phyloP scores from a whole-genome alignment of 345 rosid genomes.

The Isatis tinctoria region DNA sequence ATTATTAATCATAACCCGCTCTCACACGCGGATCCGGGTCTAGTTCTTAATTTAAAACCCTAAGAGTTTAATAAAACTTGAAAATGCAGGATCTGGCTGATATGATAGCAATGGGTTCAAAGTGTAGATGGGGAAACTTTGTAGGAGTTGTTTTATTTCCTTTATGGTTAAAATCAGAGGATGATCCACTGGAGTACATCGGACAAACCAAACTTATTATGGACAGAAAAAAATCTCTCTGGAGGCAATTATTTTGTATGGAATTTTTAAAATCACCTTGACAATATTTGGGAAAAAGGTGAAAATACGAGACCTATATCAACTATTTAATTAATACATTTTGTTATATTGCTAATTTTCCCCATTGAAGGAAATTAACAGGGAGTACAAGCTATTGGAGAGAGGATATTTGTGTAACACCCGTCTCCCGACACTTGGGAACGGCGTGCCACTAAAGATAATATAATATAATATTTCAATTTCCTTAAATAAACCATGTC shows the following conservation, averaged over 20 bases:
- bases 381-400: conserved; percentile 31
- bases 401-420: too few relatives aligned
- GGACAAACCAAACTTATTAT: conserved; percentile 38
- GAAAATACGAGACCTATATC: background rate
- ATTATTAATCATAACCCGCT: too few relatives aligned
- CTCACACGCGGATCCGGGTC: too few relatives aligned
- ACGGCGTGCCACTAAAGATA: too few relatives aligned
- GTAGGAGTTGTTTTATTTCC: conserved; percentile 43
- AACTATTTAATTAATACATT: background rate
- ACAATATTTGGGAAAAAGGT: conserved; percentile 39
- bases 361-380: background rate
- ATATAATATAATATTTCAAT: too few relatives aligned
- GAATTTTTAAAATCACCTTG: background rate
- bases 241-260: conserved; percentile 29
- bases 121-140: conserved; percentile 48
- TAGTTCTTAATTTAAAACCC: background rate
- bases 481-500: too few relatives aligned
- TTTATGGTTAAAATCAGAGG: conserved; percentile 28
- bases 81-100: conserved; percentile 34
- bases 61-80: background rate
- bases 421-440: too few relatives aligned
- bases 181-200: conserved; percentile 45
- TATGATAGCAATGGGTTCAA: conserved; percentile 40
- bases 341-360: background rate
- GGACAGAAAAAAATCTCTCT: conserved; percentile 44